Evolutionary conservation across 2,329 filamentous ascomycete genomes (phyloP).

Genomic region (Alternaria sp.): DNA sequence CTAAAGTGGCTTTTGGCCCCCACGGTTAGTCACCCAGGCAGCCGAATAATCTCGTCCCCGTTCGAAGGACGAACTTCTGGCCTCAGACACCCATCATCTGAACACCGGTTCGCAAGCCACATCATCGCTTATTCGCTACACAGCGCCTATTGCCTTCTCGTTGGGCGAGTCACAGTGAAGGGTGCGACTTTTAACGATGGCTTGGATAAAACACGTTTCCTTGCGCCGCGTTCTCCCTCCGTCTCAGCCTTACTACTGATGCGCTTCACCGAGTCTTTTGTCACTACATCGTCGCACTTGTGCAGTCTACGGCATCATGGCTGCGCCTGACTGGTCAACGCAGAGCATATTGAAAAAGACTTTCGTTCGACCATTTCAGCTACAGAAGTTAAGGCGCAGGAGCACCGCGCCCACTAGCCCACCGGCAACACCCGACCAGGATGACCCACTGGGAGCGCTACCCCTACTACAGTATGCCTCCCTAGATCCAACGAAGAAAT

Average conservation of each 20-base stretch:
- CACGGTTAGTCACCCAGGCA: not conserved
- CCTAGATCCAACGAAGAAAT: slow-evolving; percentile 13
- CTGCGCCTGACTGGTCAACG: not conserved
- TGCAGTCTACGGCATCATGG: not conserved
- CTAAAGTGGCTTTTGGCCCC: not conserved
- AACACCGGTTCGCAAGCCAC: not conserved
- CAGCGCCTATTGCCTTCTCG: accelerated
- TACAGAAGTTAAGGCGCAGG: slow-evolving; percentile 3
- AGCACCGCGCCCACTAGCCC: slow-evolving; percentile 1
- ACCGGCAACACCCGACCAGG: not conserved
- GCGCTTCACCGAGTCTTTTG: not conserved
- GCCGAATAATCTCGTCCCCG: not conserved
- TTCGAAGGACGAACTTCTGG: not conserved
- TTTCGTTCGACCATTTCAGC: slow-evolving; percentile 12
- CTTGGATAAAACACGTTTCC: not conserved
- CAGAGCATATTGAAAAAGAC: slow-evolving; percentile 11
- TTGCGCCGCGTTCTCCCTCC: not conserved
- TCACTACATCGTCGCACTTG: not conserved
- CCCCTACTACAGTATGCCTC: slow-evolving; percentile 12
- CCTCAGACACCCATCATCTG: not conserved
- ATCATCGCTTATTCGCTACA: not conserved
- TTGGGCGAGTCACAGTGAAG: not conserved
- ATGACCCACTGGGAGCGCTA: not conserved
- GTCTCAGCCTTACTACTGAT: not conserved
- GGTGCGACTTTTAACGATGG: not conserved